Conservation (phyloP, 73 alveolate genomes). For the Tetrahymena elliotti region DNA sequence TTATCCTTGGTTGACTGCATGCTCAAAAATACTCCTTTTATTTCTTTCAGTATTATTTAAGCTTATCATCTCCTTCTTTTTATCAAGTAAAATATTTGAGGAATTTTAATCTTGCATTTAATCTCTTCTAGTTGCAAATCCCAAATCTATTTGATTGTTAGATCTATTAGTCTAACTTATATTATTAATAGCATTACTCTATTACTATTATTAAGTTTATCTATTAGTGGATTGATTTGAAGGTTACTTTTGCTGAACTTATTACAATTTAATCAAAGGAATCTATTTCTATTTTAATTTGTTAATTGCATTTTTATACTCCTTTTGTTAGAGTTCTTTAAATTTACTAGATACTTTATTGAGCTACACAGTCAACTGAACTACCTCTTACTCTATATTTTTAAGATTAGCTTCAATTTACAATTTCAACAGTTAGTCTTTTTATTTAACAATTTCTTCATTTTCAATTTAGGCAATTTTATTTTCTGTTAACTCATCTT, state of each 20-base stretch:
- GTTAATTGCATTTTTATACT: neutral
- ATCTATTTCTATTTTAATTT: neutral
- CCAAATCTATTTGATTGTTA: neutral
- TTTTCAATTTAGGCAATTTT: neutral
- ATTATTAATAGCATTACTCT: neutral
- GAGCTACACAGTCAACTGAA: neutral
- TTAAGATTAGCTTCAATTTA: neutral
- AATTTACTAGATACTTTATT: neutral
- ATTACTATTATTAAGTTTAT: too few species aligned
- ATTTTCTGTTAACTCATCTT: neutral
- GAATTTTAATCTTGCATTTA: neutral
- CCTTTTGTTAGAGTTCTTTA: neutral
- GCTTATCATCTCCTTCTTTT: neutral
- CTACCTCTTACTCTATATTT: neutral
- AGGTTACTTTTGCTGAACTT: neutral
- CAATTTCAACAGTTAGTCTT: neutral
- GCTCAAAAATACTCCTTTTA: neutral
- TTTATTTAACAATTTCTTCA: neutral
- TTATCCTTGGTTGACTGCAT: neutral
- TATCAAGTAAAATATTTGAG: neutral
- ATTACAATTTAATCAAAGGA: neutral
- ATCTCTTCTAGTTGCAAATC: neutral
- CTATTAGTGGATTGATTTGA: neutral
- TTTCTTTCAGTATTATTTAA: neutral
- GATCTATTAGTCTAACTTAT: neutral